Base-by-base conservation (phyloP, 257 asterid species). In the Rauvolfia tetraphylla region DNA sequence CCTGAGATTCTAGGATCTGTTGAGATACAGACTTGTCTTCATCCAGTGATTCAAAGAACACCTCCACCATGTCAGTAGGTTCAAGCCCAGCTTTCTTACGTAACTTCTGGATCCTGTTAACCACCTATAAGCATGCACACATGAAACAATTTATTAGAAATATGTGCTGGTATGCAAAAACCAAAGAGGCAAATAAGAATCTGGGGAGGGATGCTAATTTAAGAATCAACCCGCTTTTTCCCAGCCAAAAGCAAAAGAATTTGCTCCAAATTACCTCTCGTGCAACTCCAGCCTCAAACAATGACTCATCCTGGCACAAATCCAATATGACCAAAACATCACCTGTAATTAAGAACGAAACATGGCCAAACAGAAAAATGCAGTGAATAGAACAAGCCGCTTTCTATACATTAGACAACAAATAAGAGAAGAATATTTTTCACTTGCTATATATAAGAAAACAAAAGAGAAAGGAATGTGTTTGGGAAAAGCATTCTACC, bases 51-150 rank as follows among this genome's bases (percentile, higher is more conserved):
- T 89, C 89, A 74, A 88, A 90, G 83, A 79, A 95, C 53, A 90
- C 97, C 81, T 93, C 97, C 65, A 95, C 97, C 77, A 53, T 56
- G 66, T 95, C 98, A 2, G 98, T 90, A 66, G 98, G 99, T 78
- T 95, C 98, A 49, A 95, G 99, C 11, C 90, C 95, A 38, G 92
- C 89, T 87, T 89, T 93, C 93, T 95, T 95, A 71, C 98, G 75
- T 79, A 95, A 76, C 81, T 93, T 95, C 86, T 95, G 99, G 79
- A 95, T 83, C 44, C 99, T 88, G 76, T 91, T 95, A 73, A 95
- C 95, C 79, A 95, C 89, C 88, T 83, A 70, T 75, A 76, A 65
- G 18, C 48, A 53, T 31, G 41, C 25, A 42, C 54, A 33, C 31
- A 13, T 9, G 31, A 67, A 20, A 74, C 58, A 75, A 27, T 13